Evolutionary conservation across 2,329 filamentous ascomycete genomes (phyloP).

Genomic region (Cladophialophora psammophila): DNA sequence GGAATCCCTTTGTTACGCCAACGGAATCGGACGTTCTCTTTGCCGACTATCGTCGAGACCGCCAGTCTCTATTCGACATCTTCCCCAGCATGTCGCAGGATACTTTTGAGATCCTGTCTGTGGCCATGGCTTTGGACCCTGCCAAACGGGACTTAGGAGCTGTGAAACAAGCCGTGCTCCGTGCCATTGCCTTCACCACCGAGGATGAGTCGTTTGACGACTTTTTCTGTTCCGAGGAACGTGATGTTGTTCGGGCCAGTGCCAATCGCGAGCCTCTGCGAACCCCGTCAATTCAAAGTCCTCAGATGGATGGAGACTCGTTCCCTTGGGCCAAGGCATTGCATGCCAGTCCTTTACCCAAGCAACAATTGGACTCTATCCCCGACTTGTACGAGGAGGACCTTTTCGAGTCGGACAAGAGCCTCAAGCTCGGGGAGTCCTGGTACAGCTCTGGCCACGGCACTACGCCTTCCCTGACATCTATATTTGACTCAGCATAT

Average conservation of each 20-base stretch:
- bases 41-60: conserved; percentile 89
- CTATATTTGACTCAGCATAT: conserved; percentile 81
- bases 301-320: conserved; percentile 76
- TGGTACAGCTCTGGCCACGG: conserved; percentile 77
- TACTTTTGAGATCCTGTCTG: conserved; percentile 89
- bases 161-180: conserved; percentile 77
- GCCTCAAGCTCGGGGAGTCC: conserved; percentile 58
- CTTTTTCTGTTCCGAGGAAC: conserved; percentile 89
- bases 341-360: conserved; percentile 74
- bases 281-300: conserved; percentile 92
- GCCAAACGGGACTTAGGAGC: conserved; percentile 82
- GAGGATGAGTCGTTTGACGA: conserved; percentile 83
- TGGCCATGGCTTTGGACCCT: conserved; percentile 91
- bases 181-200: conserved; percentile 89
- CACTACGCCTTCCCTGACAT: conserved; percentile 82
- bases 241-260: conserved; percentile 75
- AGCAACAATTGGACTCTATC: conserved; percentile 88
- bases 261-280: conserved; percentile 94
- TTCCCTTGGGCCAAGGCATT: conserved; percentile 97
- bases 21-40: conserved; percentile 91
- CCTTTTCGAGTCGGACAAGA: conserved; percentile 79
- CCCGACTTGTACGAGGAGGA: conserved; percentile 82
- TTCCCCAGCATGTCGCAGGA: conserved; percentile 99
- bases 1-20: conserved; percentile 93
- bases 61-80: conserved; percentile 95